Percentiles rank a stretch among this genome's conserved stretches.
Conservation (phyloP, 768 basidiomycete genomes). For the Tephrocybe sp. region DNA sequence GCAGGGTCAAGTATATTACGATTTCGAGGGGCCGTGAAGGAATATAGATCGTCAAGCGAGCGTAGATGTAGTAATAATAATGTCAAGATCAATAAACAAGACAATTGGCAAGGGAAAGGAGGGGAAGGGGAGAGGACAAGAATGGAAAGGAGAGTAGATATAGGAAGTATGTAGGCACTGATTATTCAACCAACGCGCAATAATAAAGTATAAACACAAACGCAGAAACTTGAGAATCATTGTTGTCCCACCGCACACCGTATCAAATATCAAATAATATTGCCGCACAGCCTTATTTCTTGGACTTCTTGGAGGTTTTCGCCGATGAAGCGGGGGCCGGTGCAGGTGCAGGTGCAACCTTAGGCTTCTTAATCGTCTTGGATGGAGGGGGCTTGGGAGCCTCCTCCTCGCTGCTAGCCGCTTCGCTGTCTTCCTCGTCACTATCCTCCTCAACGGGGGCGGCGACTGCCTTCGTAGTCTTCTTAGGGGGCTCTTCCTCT, state of each 20-base stretch:
- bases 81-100: no score
- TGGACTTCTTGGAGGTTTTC: constrained; percentile 25
- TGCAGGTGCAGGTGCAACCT: constrained; percentile 9
- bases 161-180: no score
- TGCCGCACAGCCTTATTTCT: constrained; percentile 6
- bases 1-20: no score
- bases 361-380: constrained; percentile 23
- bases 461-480: constrained; percentile 21
- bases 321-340: constrained; percentile 8
- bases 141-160: not conserved
- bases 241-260: no score
- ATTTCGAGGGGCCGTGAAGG: no score
- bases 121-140: no score
- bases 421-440: constrained; percentile 29
- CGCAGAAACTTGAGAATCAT: not conserved
- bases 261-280: no score
- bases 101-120: no score
- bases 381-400: constrained; percentile 18
- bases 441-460: constrained; percentile 18
- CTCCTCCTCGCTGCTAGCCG: constrained; percentile 19
- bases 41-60: no score
- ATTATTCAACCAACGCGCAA: not conserved
- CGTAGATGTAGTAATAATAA: no score
- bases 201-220: constrained; percentile 4
- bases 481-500: constrained; percentile 31